Base-by-base conservation (phyloP, 2,329 filamentous ascomycete species). In the Phialocephala sp. region DNA sequence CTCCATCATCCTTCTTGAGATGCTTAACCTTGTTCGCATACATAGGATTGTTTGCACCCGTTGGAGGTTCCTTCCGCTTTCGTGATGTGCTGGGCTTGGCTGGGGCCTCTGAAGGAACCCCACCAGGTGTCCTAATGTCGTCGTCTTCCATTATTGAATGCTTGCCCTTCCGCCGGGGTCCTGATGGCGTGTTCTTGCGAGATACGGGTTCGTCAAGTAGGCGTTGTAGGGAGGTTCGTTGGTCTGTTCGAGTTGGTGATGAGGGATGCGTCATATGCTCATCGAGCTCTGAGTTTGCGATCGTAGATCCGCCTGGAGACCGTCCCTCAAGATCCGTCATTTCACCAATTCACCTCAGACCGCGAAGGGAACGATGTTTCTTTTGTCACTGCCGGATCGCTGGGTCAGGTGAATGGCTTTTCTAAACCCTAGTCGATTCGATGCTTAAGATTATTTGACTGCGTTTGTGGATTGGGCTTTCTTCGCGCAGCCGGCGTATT, bases 1-100 rank as follows among this genome's bases (percentile, higher is more conserved):
- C 91, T 74, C 92, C 92, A 75, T 96, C 92, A 68, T 94, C 91
- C 78, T 95, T 95, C 79, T 96, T 96, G 60, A 96, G 80, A 77
- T 95, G 92, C 61, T 91, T 82, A 65, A 96, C 92, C 81, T 95
- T 96, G 71, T 76, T 76, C 36, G 64, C 69, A 59, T 76, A 73
- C 9, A 73, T 70, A n/a, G 72, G 70, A n/a, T 65, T 63, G 52
- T 72, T 73, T 52, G 63, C 66, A 57, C 62, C 68, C 5, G 67
- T 14, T 1, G 47, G 55, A 36, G 71, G 65, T 43, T 75, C 72
- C 41, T 74, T 69, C 47, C 65, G 65, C 60, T 73, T 71, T 65
- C 71, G 66, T 6, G 68, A 65, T 14, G 64, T 66, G 12, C 66
- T 66, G 14, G 61, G 50, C 8, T 67, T 67, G 22, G 66, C 59